Base-by-base conservation (phyloP, 2,329 filamentous ascomycete species). In the Ascochyta fabae region DNA sequence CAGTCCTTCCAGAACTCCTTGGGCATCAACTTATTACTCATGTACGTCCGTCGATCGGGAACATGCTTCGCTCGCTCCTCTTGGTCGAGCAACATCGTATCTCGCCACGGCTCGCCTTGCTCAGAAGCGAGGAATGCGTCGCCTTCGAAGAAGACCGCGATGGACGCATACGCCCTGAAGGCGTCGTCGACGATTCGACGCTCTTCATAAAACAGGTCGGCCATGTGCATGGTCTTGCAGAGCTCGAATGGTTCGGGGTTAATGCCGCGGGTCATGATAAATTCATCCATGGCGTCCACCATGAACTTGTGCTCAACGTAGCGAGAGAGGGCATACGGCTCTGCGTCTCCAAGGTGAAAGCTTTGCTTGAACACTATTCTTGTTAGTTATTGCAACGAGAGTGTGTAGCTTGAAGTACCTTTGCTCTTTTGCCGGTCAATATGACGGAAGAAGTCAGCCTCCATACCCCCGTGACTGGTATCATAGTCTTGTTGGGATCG, bases 281-380 rank as follows among this genome's bases (percentile, higher is more conserved):
- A 62, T 3, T 56, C 31, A 38, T 68, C 67, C 66, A 66, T 65
- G 12, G 70, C 67, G n/a, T 64, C 60, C 27, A 78, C 63, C 51
- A 81, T 72, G 3, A 68, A 65, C 39, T 70, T 67, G 19, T 74
- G 70, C 47, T 80, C 75, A 1, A 68, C 43, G 57, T 78, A 80
- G 47, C 69, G 72, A 39, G 71, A 66, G 24, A 73, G 71, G 0
- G 75, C 74, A 3, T 75, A 70, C 0, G 77, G 75, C 43, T 79
- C 76, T 1, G 80, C 60, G 41, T 82, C 80, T 5, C 72, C 79
- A 5, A 72, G 67, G 52, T 82, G 80, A 69, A 79, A 82, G 26
- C 71, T 68, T 42, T 79, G 68, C 46, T 81, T 79, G 65, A 80
- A 78, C 7, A 67, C 68, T 75, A 47, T 48, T 2, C 0, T 36